Evolutionary conservation across 495 filamentous ascomycete genomes (phyloP).

Genomic region (Lophium mytilinum): DNA sequence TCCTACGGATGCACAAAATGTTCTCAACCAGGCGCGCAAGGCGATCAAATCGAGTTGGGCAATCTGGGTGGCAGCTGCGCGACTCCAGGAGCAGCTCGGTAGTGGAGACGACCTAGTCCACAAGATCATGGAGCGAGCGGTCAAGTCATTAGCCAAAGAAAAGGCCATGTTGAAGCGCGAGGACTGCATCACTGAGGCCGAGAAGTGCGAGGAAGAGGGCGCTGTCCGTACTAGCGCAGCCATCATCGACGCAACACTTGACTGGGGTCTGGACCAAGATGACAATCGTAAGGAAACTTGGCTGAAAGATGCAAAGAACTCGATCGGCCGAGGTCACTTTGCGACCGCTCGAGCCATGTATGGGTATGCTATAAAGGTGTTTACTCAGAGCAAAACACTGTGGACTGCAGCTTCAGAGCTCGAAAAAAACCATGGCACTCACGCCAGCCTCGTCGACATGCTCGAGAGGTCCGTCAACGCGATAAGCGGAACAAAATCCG

Average conservation of each 20-base stretch:
- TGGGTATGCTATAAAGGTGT: constrained; percentile 80
- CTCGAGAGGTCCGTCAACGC: constrained; percentile 91
- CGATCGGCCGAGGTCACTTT: constrained; percentile 69
- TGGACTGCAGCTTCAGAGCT: constrained; percentile 89
- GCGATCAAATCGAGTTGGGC: constrained; percentile 85
- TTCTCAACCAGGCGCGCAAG: constrained; percentile 91
- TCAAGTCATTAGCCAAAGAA: constrained; percentile 81
- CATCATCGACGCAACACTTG: constrained; percentile 88
- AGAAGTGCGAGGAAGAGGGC: constrained; percentile 89
- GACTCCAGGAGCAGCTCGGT: constrained; percentile 87
- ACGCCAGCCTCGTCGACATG: constrained; percentile 71
- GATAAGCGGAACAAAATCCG: constrained; percentile 61
- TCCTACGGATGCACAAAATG: constrained; percentile 81
- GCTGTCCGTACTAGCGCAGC: constrained; percentile 76
- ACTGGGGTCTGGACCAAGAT: constrained; percentile 90
- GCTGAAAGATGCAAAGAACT: constrained; percentile 81
- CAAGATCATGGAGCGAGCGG: constrained; percentile 89
- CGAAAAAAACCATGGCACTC: constrained; percentile 81
- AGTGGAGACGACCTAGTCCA: constrained; percentile 50
- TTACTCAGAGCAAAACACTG: constrained; percentile 69
- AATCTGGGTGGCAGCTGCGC: constrained; percentile 90
- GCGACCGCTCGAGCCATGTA: constrained; percentile 91
- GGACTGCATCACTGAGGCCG: constrained; percentile 92
- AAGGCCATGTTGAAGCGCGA: constrained; percentile 95
- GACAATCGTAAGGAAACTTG: constrained; percentile 92